A percentile compares a stretch with the other conserved stretches of the same genome.
phyloP scores from a whole-genome alignment of 2,329 filamentous ascomycete species.

The Phaeophleospora eucalypticola region DNA sequence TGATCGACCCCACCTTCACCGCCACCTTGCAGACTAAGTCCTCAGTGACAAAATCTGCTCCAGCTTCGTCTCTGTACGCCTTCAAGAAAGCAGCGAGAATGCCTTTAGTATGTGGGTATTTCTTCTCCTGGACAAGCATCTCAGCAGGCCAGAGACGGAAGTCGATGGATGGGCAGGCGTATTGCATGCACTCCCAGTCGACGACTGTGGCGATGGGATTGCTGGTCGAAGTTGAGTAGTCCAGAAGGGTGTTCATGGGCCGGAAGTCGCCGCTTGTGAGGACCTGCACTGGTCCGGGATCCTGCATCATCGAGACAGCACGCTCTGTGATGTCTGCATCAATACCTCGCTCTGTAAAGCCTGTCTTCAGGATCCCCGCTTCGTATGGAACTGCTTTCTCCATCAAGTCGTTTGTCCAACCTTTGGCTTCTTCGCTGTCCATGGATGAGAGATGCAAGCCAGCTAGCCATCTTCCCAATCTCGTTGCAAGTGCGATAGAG shows the following conservation, averaged over 20 bases:
- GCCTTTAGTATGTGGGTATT: not conserved
- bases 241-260: not conserved
- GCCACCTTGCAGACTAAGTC: not conserved
- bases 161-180: not conserved
- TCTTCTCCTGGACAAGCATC: not conserved
- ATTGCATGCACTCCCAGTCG: not conserved
- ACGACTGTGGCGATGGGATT: not conserved
- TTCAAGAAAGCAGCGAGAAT: not conserved
- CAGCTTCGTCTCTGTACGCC: not conserved
- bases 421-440: not conserved
- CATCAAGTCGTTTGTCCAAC: not conserved
- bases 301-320: not conserved
- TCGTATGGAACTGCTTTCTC: not conserved
- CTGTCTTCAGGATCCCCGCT: not conserved
- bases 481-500: not conserved
- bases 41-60: not conserved
- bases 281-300: not conserved
- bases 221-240: not conserved
- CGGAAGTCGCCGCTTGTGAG: not conserved
- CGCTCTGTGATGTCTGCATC: not conserved
- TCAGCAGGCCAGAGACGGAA: not conserved
- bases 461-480: not conserved
- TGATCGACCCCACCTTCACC: too few relatives aligned
- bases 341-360: not conserved
- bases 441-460: not conserved